Conservation (phyloP, 805 yeast species). For the Spathaspora gorwiae region DNA sequence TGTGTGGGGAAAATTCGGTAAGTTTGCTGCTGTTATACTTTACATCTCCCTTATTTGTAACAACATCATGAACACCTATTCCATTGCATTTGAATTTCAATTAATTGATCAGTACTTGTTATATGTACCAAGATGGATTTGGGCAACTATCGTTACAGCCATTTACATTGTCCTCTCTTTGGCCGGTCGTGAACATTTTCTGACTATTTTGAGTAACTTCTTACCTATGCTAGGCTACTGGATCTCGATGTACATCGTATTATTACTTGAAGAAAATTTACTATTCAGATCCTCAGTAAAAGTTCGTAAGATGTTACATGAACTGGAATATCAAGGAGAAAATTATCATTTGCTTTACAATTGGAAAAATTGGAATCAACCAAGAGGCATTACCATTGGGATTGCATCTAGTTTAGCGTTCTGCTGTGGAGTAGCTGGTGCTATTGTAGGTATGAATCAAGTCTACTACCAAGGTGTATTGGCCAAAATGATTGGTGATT, state of each 20-base stretch:
- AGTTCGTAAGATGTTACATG: constrained; percentile 18
- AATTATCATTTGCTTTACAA: constrained; percentile 16
- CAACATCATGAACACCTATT: constrained; percentile 34
- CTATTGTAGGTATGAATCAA: constrained; percentile 39
- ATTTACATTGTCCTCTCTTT: constrained; percentile 29
- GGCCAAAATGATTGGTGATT: constrained; percentile 26
- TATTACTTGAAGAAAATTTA: constrained; percentile 32
- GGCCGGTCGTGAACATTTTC: constrained; percentile 29
- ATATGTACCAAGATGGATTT: constrained; percentile 33
- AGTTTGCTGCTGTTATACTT: constrained; percentile 26
- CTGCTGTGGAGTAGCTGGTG: constrained; percentile 30
- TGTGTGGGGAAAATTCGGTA: constrained; percentile 36
- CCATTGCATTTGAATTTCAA: constrained; percentile 32
- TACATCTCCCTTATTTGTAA: constrained; percentile 31
- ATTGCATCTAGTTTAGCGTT: constrained; percentile 30
- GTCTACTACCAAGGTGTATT: constrained; percentile 35
- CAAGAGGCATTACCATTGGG: constrained; percentile 26
- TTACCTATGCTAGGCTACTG: constrained; percentile 41
- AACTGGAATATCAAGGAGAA: constrained; percentile 19
- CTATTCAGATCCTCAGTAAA: constrained; percentile 22
- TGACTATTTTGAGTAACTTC: constrained; percentile 33
- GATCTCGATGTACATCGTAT: constrained; percentile 33
- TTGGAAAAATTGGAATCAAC: constrained; percentile 28
- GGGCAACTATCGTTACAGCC: constrained; percentile 30
- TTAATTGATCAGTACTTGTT: constrained; percentile 24